A percentile compares a stretch with the other conserved stretches of the same genome.
phyloP scores from a whole-genome alignment of 2,329 filamentous ascomycete genomes.

The Trichoderma brevicompactum region DNA sequence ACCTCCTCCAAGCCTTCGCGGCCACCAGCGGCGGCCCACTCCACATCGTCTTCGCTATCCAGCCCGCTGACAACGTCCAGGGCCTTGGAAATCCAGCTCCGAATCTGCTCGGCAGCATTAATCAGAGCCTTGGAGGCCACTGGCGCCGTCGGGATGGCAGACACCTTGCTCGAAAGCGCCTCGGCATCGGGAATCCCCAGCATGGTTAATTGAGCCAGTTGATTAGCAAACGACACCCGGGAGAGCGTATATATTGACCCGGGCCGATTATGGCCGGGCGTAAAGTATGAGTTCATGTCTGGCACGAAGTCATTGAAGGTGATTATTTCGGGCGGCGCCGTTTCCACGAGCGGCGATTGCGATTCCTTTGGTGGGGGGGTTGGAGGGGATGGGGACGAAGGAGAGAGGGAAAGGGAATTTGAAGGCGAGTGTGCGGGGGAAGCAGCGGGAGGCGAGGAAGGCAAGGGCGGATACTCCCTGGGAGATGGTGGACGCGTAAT shows the following conservation, averaged over 20 bases:
- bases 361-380: conserved; percentile 50
- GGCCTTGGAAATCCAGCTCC: conserved; percentile 91
- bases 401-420: conserved; percentile 6
- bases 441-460: conserved; percentile 32
- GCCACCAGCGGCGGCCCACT: conserved; percentile 92
- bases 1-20: conserved; percentile 77
- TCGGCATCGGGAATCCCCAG: conserved; percentile 86
- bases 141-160: conserved; percentile 81
- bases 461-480: conserved; percentile 20
- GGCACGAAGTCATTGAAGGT: conserved; percentile 51
- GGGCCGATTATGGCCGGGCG: conserved; percentile 68
- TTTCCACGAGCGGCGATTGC: conserved; percentile 41
- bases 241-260: conserved; percentile 94
- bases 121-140: conserved; percentile 83
- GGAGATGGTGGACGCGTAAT: conserved; percentile 47
- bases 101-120: conserved; percentile 88
- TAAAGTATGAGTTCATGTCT: conserved; percentile 66
- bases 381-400: conserved; percentile 38
- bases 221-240: conserved; percentile 87
- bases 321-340: conserved; percentile 32
- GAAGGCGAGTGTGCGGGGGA: conserved; percentile 11
- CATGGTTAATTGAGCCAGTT: conserved; percentile 88
- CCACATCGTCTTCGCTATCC: conserved; percentile 94
- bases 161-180: conserved; percentile 80
- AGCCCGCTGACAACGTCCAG: conserved; percentile 85